Conservation (phyloP, 768 basidiomycete genomes). For the Rhizopogon sp. region DNA sequence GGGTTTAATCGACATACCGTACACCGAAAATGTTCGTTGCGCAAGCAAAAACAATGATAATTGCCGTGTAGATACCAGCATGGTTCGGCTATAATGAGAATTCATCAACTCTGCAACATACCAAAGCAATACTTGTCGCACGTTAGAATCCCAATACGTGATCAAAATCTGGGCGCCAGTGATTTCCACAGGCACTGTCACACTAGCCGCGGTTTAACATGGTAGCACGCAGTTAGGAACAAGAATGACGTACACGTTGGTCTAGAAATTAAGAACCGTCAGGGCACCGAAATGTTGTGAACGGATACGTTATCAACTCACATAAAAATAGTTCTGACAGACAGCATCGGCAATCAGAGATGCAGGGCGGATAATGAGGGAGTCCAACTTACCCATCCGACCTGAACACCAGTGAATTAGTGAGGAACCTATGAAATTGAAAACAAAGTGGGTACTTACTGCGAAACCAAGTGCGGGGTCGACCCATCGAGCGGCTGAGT, state of each 20-base stretch:
- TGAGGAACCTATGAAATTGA: neutral
- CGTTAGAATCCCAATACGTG: slow-evolving; percentile 66
- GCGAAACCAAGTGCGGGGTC: slow-evolving; percentile 57
- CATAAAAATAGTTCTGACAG: slow-evolving; percentile 49
- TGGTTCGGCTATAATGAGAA: slow-evolving; percentile 35
- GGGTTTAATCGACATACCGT: slow-evolving; percentile 29
- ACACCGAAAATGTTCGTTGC: slow-evolving; percentile 69
- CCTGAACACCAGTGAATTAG: neutral
- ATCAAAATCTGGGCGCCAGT: slow-evolving; percentile 67
- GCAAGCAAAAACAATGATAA: slow-evolving; percentile 53
- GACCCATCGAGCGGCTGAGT: slow-evolving; percentile 48
- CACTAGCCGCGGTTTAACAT: slow-evolving; percentile 26
- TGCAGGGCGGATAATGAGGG: slow-evolving; percentile 8
- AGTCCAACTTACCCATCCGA: slow-evolving; percentile 34
- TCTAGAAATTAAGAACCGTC: neutral
- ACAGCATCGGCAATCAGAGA: neutral
- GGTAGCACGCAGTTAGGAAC: neutral
- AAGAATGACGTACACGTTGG: slow-evolving; percentile 3
- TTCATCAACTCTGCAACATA: neutral
- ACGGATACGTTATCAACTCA: slow-evolving; percentile 37
- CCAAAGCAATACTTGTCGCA: slow-evolving; percentile 19
- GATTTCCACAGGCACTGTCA: slow-evolving; percentile 69
- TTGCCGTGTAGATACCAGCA: slow-evolving; percentile 50
- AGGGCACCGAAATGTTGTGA: neutral
- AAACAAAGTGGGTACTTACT: slow-evolving; percentile 28